These are phyloP conservation scores for Cladorrhinum samala DNA, from an alignment of 495 filamentous ascomycete genomes.

Conservation along the genomic window DNA sequence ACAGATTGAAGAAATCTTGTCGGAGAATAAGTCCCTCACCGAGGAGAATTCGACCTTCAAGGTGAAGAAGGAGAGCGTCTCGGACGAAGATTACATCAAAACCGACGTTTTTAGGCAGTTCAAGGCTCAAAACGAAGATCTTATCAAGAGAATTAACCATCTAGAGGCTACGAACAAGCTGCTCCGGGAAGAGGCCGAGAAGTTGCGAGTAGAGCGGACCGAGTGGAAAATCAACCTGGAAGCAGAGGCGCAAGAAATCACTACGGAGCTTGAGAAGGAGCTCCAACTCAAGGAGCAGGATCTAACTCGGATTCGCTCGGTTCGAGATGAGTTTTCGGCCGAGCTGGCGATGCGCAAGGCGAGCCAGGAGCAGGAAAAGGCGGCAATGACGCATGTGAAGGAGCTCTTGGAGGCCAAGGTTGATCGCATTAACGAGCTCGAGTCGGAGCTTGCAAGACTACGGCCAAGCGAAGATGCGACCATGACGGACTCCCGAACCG, in stretches of 20 bases:
- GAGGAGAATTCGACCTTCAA: conserved; percentile 67
- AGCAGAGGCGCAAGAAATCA: conserved; percentile 60
- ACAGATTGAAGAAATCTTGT: conserved; percentile 70
- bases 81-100: conserved; percentile 88
- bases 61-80: conserved; percentile 53
- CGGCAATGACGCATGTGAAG: conserved; percentile 60
- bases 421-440: conserved; percentile 68
- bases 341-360: conserved; percentile 76
- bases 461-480: conserved; percentile 41
- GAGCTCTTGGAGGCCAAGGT: conserved; percentile 72
- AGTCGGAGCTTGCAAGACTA: conserved; percentile 72
- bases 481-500: conserved; percentile 39
- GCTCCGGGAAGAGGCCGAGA: conserved; percentile 77
- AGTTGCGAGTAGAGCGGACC: conserved; percentile 75
- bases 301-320: conserved; percentile 72
- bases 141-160: conserved; percentile 84
- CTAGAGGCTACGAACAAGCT: conserved; percentile 83
- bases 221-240: conserved; percentile 74
- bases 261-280: conserved; percentile 73
- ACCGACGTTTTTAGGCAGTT: conserved; percentile 90
- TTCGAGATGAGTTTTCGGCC: conserved; percentile 75
- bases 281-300: conserved; percentile 76
- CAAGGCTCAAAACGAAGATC: conserved; percentile 84
- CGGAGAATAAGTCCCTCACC: conserved; percentile 72
- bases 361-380: conserved; percentile 67